Base-by-base conservation (phyloP, 164 flowering plant genomes). In the Malania oleifera region DNA sequence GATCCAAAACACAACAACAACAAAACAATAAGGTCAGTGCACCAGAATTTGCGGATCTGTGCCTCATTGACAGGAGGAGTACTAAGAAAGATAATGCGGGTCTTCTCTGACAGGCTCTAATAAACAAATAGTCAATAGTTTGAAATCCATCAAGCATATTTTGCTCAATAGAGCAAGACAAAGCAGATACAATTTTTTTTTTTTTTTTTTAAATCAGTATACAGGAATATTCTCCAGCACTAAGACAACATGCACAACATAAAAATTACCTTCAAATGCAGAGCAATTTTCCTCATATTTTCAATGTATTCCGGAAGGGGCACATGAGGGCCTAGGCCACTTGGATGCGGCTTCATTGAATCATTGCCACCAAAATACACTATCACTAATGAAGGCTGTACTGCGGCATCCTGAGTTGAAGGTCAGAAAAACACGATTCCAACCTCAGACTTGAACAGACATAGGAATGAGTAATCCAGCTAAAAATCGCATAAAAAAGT, bases 41-140 rank as follows among this genome's bases (percentile, higher is more conserved):
- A 46, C 13, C 18, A 26, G 19, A 2, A 15, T 31, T 52, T 37
- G 17, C 18, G 35, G 18, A 52, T 5, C 14, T 26, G 13, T 1
- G 34, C 55, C 37, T 52, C 55, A 28, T 52, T 52, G 34, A 52
- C 55, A 52, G 55, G 55, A 27, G 55, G 55, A 28, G 27, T 15
- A 31, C 55, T 52, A 31, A 52, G 55, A 13, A 52, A 52, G 18
- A 52, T 52, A 15, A 52, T 52, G 11, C 55, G 55, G 9, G 37
- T 52, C 23, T 13, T 52, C 0, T 28, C 55, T 19, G 55, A 52
- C 22, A 52, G 55, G 34, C 55, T 52, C 55, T 52, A 18, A 19
- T 52, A 5, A 4, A 5, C 7, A 52, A 48, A 48, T 6, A 52
- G 18, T 50, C 18, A 17, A 5, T 5, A 43, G 4, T 20, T 6